These are phyloP conservation scores for Peronosclerospora sorghi DNA, from an alignment of 352 stramenopile species.

Conservation along the genomic window DNA sequence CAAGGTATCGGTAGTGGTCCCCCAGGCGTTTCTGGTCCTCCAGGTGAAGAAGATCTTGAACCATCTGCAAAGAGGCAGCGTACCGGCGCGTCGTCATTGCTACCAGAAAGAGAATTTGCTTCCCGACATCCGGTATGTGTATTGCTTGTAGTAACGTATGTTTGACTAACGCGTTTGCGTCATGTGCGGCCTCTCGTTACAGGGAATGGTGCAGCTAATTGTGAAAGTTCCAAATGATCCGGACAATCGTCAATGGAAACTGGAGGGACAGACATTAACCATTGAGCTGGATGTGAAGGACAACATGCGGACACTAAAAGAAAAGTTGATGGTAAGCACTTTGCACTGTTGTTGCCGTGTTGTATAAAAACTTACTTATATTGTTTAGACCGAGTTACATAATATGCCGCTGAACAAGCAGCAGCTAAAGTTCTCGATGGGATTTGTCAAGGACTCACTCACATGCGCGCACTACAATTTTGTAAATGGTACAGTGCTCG, in stretches of 20 bases:
- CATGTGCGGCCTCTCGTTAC: slow-evolving; percentile 2
- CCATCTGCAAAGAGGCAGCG: slow-evolving; percentile 63
- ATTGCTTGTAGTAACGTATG: slow-evolving; percentile 1
- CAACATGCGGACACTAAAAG: slow-evolving; percentile 88
- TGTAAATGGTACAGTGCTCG: slow-evolving; percentile 50
- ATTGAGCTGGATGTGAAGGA: slow-evolving; percentile 83
- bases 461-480: slow-evolving; percentile 84
- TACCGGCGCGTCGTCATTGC: slow-evolving; percentile 39
- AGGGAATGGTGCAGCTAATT: slow-evolving; percentile 55
- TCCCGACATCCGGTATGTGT: slow-evolving; percentile 51
- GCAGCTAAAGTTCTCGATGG: slow-evolving; percentile 86
- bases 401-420: slow-evolving; percentile 94
- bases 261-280: slow-evolving; percentile 88
- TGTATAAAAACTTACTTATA: neutral
- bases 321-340: slow-evolving; percentile 61
- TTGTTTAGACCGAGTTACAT: slow-evolving; percentile 50
- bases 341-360: neutral
- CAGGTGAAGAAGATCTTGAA: slow-evolving; percentile 31
- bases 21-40: slow-evolving; percentile 23
- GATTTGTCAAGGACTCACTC: slow-evolving; percentile 89
- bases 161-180: slow-evolving; percentile 6
- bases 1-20: slow-evolving; percentile 25
- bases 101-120: slow-evolving; percentile 78
- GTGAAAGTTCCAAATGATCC: slow-evolving; percentile 83
- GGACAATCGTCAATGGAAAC: slow-evolving; percentile 87